Conservation (phyloP, 345 rosid genomes). For the Syzygium aromaticum region DNA sequence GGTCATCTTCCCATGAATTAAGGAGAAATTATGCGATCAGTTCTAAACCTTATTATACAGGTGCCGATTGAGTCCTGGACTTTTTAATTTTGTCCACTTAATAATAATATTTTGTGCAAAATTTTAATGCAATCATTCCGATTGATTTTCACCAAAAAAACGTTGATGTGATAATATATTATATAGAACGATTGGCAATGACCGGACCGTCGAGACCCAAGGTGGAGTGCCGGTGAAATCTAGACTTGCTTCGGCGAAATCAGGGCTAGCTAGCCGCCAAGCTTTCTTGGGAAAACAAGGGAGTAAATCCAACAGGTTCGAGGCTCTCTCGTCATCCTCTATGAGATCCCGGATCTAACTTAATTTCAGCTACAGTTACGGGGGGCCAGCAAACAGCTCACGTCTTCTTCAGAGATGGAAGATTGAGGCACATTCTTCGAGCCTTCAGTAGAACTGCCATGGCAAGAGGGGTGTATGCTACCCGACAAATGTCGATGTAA, state of each 20-base stretch:
- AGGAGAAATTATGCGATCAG: no score
- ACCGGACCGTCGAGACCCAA: rapidly evolving
- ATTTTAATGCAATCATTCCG: rapidly evolving
- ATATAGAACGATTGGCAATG: rapidly evolving
- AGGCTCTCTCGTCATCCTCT: not conserved
- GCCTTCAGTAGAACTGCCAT: not conserved
- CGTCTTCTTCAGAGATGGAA: not conserved
- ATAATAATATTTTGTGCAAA: rapidly evolving
- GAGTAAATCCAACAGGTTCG: not conserved
- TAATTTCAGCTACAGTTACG: not conserved
- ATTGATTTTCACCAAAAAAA: not conserved
- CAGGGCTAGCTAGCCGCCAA: not conserved
- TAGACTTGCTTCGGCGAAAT: not conserved
- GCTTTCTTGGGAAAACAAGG: not conserved
- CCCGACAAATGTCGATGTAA: not conserved
- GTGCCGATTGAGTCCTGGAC: rapidly evolving
- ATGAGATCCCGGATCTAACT: not conserved
- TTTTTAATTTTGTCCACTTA: not conserved
- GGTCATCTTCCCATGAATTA: not conserved
- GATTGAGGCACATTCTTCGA: not conserved
- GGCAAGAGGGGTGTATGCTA: not conserved
- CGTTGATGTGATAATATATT: rapidly evolving
- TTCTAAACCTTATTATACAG: rapidly evolving
- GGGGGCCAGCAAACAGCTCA: not conserved
- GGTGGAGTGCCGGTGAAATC: not conserved